Conservation (phyloP, 257 asterid genomes). For the Solanum habrochaites region DNA sequence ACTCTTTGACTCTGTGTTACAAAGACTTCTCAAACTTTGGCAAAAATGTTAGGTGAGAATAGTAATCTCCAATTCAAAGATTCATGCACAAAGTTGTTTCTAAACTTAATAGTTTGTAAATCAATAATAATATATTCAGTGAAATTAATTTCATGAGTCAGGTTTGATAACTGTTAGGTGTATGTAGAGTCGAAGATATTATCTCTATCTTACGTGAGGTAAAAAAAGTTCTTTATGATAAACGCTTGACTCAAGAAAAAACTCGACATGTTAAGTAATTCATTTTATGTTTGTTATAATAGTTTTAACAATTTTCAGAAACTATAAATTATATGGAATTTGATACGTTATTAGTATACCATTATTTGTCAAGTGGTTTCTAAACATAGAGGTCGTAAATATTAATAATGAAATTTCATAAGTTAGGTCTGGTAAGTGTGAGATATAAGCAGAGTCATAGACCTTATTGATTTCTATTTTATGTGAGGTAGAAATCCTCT, state of each 20-base stretch:
- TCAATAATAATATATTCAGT: background rate
- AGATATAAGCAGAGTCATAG: accelerated
- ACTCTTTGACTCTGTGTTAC: background rate
- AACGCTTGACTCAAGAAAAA: too few species aligned
- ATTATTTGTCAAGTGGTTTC: too few species aligned
- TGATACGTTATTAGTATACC: too few species aligned
- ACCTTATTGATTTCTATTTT: too few species aligned
- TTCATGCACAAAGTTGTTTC: background rate
- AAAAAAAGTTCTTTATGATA: too few species aligned
- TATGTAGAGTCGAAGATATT: accelerated
- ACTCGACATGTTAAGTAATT: too few species aligned
- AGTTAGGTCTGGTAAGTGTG: too few species aligned
- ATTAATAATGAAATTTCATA: too few species aligned
- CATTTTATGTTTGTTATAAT: background rate
- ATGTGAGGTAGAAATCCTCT: too few species aligned
- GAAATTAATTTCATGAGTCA: background rate
- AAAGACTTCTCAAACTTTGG: background rate
- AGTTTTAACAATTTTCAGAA: too few species aligned
- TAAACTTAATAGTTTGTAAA: background rate
- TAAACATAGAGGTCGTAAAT: too few species aligned
- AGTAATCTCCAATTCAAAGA: background rate
- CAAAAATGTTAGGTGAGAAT: background rate
- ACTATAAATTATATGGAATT: too few species aligned
- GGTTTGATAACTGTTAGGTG: accelerated
- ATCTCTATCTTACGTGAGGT: background rate